These are phyloP conservation scores for Ophidiomyces ophidiicola DNA, from an alignment of 2,329 filamentous ascomycete species.

Conservation along the genomic window DNA sequence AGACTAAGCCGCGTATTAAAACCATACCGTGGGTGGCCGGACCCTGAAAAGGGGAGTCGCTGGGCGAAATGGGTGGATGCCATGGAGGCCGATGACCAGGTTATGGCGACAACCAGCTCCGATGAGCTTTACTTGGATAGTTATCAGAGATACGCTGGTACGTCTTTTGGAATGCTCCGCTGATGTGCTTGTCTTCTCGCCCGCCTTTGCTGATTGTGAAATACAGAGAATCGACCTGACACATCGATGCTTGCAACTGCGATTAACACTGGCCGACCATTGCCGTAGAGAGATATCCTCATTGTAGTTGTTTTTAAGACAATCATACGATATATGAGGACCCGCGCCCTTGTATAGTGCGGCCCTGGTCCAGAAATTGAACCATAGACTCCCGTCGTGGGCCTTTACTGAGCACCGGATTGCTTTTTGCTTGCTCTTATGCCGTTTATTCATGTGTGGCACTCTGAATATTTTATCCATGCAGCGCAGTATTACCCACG, in stretches of 20 bases:
- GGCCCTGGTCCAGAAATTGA: too few relatives aligned
- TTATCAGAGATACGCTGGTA: slow-evolving; percentile 50
- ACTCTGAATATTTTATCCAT: background rate
- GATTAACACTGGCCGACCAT: slow-evolving; percentile 44
- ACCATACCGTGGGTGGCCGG: slow-evolving; percentile 54
- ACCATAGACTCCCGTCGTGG: too few relatives aligned
- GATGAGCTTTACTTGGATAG: slow-evolving; percentile 56
- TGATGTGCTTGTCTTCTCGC: too few relatives aligned
- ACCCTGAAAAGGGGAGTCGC: slow-evolving; percentile 49
- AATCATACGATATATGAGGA: too few relatives aligned
- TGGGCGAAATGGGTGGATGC: slow-evolving; percentile 61
- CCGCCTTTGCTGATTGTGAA: slow-evolving; percentile 4
- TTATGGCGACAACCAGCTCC: slow-evolving; percentile 55
- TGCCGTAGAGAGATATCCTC: slow-evolving; percentile 38
- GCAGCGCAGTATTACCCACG: slow-evolving; percentile 40
- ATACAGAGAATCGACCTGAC: slow-evolving; percentile 46
- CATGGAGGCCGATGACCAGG: slow-evolving; percentile 50
- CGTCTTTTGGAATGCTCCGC: slow-evolving; percentile 19
- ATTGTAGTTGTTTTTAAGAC: too few relatives aligned
- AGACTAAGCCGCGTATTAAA: slow-evolving; percentile 54
- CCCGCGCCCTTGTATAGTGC: too few relatives aligned
- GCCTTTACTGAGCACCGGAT: too few relatives aligned
- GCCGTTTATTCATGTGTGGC: background rate
- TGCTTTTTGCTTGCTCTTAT: background rate
- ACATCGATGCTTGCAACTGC: slow-evolving; percentile 48